Evolutionary conservation across 108 stramenopile genomes (phyloP).

Genomic region (Nitzschia sp.): DNA sequence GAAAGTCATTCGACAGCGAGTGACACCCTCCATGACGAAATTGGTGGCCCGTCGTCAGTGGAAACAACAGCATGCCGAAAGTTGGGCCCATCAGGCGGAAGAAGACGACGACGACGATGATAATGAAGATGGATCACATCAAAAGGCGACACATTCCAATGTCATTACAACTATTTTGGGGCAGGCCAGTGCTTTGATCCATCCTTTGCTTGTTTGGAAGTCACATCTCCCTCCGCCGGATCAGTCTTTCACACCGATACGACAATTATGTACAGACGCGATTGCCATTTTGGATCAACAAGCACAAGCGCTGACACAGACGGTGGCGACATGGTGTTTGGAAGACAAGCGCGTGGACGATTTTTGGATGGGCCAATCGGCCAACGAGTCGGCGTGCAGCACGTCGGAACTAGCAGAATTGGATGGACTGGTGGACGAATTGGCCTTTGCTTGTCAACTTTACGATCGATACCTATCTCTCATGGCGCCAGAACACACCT

Average conservation of each 20-base stretch:
- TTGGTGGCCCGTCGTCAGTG: conserved; percentile 47
- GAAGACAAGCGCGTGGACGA: conserved; percentile 51
- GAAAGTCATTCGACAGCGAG: conserved; percentile 63
- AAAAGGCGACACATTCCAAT: conserved; percentile 55
- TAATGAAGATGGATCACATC: conserved; percentile 25
- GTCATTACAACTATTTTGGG: conserved; percentile 72
- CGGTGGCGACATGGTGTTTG: conserved; percentile 71
- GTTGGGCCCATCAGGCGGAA: conserved; percentile 35
- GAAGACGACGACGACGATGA: conserved; percentile 44
- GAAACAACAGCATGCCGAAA: conserved; percentile 35
- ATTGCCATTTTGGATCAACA: conserved; percentile 65
- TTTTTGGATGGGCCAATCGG: conserved; percentile 51
- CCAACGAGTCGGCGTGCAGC: conserved; percentile 2
- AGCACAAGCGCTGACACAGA: conserved; percentile 61
- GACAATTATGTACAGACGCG: conserved; percentile 50
- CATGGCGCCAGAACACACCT: conserved; percentile 14
- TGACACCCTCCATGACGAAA: conserved; percentile 71
- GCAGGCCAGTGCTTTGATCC: conserved; percentile 72
- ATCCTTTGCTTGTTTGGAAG: conserved; percentile 80
- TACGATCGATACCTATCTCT: conserved; percentile 63
- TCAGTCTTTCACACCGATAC: background rate
- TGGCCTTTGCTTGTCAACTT: conserved; percentile 80
- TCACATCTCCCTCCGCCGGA: conserved; percentile 40
- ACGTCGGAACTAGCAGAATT: conserved; percentile 27
- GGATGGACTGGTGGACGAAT: conserved; percentile 76